Evolutionary conservation across 192 early-diverging fungal genomes (phyloP).

Genomic region (Coemansia nantahalensis): DNA sequence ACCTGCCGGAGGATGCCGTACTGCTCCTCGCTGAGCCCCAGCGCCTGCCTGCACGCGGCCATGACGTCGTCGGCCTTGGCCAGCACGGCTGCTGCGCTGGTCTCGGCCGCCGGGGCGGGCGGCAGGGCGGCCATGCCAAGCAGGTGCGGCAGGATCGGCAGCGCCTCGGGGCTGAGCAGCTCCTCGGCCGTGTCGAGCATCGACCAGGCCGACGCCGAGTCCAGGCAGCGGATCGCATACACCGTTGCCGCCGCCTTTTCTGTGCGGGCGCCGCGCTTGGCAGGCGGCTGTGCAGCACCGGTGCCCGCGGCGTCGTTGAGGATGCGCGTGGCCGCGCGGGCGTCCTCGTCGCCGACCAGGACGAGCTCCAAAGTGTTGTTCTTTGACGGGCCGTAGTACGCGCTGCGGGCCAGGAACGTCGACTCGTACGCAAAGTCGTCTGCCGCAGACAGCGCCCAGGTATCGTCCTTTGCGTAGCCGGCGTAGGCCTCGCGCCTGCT

Average conservation of each 20-base stretch:
- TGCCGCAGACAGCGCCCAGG: slow-evolving; percentile 41
- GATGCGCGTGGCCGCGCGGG: slow-evolving; percentile 20
- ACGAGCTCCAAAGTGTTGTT: slow-evolving; percentile 50
- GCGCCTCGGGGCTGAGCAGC: slow-evolving; percentile 13
- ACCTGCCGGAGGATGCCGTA: slow-evolving; percentile 15
- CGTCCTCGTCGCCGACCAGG: slow-evolving; percentile 43
- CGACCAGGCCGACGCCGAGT: slow-evolving; percentile 44
- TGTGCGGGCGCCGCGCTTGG: slow-evolving; percentile 1
- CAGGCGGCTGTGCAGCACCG: neutral
- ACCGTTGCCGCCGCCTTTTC: slow-evolving; percentile 13
- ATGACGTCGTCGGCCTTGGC: slow-evolving; percentile 1
- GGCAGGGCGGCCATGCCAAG: slow-evolving; percentile 1
- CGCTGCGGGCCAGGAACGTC: slow-evolving; percentile 46
- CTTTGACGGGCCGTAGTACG: slow-evolving; percentile 45
- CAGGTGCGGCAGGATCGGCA: slow-evolving; percentile 27
- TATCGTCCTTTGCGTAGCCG: slow-evolving; percentile 47
- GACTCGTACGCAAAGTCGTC: slow-evolving; percentile 27
- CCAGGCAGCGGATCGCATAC: slow-evolving; percentile 39
- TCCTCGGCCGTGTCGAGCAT: slow-evolving; percentile 48
- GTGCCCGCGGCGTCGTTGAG: slow-evolving; percentile 10
- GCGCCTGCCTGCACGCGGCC: neutral
- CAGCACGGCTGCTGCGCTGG: neutral
- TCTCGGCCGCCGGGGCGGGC: neutral
- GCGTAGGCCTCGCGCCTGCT: slow-evolving; percentile 37
- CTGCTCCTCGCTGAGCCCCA: slow-evolving; percentile 36